Base-by-base conservation (phyloP, 176 grass and related monocot species). In the Guadua angustifolia region DNA sequence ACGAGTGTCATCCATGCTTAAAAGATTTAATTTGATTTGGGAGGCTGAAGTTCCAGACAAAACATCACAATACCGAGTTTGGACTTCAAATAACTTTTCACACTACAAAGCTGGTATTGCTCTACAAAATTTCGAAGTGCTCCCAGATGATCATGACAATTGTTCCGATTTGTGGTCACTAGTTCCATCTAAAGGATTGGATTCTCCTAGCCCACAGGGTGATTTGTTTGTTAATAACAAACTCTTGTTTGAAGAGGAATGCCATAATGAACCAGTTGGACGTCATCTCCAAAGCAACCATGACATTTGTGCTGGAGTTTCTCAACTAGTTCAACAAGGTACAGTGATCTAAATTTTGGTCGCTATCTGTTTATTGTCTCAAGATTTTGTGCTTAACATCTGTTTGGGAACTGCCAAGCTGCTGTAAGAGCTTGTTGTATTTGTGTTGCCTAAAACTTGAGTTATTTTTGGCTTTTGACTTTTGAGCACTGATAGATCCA, bases 21-120 rank as follows among this genome's bases (percentile, higher is more conserved):
- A 88, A 75, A 93, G 78, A 66, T 93, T 92, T 68, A 90, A 82
- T 70, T 86, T 98, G 80, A 86, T 68, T 66, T 95, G 87, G 87
- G 84, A 95, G 47, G 83, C 89, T 79, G 95, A 98, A 82, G 89
- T 93, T 86, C 63, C 82, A 73, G 83, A 98, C 57, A 95, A 85
- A 66, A 82, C 92, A 77, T 82, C 90, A 62, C 85, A 88, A 53
- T 94, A 93, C 80, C 89, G 95, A 68, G 79, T 95, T 90, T 98
- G 95, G 95, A 98, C 95, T 78, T 86, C 60, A 63, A 82, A 88
- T 88, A 93, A 92, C 74, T 93, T 90, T 64, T 82, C 68, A 32
- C 78, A 76, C 5, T 89, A 88, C 73, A 86, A 89, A 87, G 57
- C 90, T 83, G 84, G 84, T 52, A 73, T 46, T 82, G 79, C 71